Conservation (phyloP, 345 rosid genomes). For the Hibiscus syriacus region DNA sequence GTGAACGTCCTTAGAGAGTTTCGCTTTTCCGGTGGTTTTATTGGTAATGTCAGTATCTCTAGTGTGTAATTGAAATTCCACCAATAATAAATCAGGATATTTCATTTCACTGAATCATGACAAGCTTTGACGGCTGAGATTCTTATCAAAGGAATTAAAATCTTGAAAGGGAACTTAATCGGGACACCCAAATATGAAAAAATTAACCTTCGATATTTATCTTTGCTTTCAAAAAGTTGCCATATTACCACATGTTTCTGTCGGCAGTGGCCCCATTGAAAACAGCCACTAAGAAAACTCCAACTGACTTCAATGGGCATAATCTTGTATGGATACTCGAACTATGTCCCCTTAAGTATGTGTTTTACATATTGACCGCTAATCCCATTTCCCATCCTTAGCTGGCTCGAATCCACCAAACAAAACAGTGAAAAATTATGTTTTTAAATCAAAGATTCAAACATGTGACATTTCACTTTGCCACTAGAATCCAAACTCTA, state of each 20-base stretch:
- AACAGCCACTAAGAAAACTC: too few species aligned
- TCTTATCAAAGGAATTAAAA: not conserved
- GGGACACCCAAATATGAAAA: not conserved
- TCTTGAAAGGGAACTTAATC: not conserved
- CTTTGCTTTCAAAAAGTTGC: not conserved
- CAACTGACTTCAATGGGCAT: too few species aligned
- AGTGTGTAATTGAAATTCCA: not conserved
- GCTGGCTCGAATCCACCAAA: not conserved
- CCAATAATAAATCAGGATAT: not conserved
- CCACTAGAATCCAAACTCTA: too few species aligned
- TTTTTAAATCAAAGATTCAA: too few species aligned
- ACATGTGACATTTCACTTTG: too few species aligned
- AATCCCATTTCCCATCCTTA: not conserved
- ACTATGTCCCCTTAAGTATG: too few species aligned
- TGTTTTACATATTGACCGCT: not conserved
- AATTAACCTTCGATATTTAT: too few species aligned
- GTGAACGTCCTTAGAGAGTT: not conserved
- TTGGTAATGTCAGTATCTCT: not conserved
- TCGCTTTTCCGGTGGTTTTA: not conserved
- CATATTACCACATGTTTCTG: not conserved
- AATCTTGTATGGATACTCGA: too few species aligned
- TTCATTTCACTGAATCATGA: not conserved
- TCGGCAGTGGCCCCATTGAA: not conserved
- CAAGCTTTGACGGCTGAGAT: too few species aligned
- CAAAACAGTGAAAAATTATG: not conserved